phyloP scores from a whole-genome alignment of 495 filamentous ascomycete species.

The Thermothielavioides terrestris region DNA sequence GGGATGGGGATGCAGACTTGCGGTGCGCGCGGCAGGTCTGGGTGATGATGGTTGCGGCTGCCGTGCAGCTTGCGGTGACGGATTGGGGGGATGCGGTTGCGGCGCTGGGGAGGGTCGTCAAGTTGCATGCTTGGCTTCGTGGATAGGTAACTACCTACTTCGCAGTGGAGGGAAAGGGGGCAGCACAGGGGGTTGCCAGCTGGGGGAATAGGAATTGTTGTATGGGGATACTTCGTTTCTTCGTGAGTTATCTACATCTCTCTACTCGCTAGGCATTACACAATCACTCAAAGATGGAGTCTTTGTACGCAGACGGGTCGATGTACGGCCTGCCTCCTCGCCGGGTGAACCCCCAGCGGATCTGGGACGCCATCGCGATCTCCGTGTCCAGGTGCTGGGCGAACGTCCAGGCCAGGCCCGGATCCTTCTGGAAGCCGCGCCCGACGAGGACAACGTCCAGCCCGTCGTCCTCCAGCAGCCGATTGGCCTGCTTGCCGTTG shows the following conservation, averaged over 20 bases:
- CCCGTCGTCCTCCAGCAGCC: slow-evolving; percentile 33
- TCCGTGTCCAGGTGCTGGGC: slow-evolving; percentile 2
- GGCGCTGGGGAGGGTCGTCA: not conserved
- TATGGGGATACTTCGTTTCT: too few relatives aligned
- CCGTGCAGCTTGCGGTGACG: slow-evolving; percentile 3
- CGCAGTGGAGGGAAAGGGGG: too few relatives aligned
- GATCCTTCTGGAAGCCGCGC: slow-evolving; percentile 61
- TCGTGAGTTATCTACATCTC: too few relatives aligned
- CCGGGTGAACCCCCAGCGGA: slow-evolving; percentile 3
- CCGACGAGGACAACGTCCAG: slow-evolving; percentile 55
- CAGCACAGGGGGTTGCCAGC: too few relatives aligned
- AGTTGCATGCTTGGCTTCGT: slow-evolving; percentile 7
- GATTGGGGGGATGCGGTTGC: not conserved
- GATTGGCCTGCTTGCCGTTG: slow-evolving; percentile 46
- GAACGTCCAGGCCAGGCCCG: slow-evolving; percentile 50
- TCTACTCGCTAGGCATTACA: too few relatives aligned
- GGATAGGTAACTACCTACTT: not conserved
- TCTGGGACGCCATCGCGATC: slow-evolving; percentile 5
- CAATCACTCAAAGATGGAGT: slow-evolving; percentile 3
- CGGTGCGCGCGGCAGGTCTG: not conserved
- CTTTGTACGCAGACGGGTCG: slow-evolving; percentile 1
- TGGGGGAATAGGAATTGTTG: too few relatives aligned
- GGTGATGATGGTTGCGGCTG: slow-evolving; percentile 6
- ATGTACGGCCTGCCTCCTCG: slow-evolving; percentile 3
- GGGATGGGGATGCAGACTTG: not conserved